These are phyloP conservation scores for Sphaerulina vaccinii DNA, from an alignment of 2,329 filamentous ascomycete species.

Conservation along the genomic window DNA sequence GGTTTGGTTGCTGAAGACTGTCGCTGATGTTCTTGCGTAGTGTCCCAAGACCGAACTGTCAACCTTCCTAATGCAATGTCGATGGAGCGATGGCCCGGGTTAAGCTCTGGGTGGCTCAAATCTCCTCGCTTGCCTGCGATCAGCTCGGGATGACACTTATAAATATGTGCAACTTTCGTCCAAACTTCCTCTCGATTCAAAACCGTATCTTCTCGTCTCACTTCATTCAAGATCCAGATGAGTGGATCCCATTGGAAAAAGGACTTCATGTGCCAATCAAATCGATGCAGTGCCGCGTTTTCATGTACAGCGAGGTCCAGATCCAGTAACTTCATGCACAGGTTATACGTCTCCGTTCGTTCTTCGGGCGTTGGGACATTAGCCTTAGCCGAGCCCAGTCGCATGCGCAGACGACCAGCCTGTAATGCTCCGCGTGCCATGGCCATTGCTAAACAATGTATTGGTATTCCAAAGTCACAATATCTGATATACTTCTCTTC, in stretches of 20 bases:
- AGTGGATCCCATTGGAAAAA: constrained; percentile 49
- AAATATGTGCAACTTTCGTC: constrained; percentile 47
- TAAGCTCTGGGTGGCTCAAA: constrained; percentile 41
- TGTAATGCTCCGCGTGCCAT: constrained; percentile 47
- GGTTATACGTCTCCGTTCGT: constrained; percentile 42
- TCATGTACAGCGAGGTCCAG: constrained; percentile 44
- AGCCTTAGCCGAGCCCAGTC: constrained; percentile 43
- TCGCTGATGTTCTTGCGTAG: constrained; percentile 18
- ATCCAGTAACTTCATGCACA: constrained; percentile 44
- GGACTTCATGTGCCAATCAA: constrained; percentile 55
- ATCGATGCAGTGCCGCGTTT: constrained; percentile 44
- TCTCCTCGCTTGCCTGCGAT: constrained; percentile 39
- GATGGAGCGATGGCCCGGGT: constrained; percentile 40
- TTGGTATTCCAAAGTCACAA: constrained; percentile 44
- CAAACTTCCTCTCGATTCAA: constrained; percentile 39
- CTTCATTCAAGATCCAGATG: constrained; percentile 38
- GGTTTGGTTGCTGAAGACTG: too few relatives aligned
- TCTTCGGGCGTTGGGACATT: constrained; percentile 35
- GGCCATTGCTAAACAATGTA: constrained; percentile 47
- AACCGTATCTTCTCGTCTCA: constrained; percentile 28
- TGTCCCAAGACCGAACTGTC: constrained; percentile 48
- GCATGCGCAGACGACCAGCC: constrained; percentile 47
- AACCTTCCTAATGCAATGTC: constrained; percentile 46
- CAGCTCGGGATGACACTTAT: constrained; percentile 45
- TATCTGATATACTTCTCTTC: constrained; percentile 47